Base-by-base conservation (phyloP, 495 filamentous ascomycete genomes). In the Talaromyces liani region DNA sequence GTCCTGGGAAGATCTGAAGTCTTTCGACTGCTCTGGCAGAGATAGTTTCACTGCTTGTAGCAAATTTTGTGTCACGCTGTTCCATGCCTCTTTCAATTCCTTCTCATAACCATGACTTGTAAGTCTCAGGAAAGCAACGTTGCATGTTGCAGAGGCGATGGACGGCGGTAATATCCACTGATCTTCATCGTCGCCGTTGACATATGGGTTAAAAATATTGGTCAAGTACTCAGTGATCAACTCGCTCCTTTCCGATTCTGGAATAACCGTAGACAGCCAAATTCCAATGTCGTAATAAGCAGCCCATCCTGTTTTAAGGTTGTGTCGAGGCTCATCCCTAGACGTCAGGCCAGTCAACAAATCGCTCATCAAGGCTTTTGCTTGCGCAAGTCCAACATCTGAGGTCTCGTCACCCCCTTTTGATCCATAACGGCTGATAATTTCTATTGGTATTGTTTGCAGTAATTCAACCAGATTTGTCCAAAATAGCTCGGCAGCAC, bases 21-120 rank as follows among this genome's bases (percentile, higher is more conserved):
- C 87, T 61, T 88, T 88, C 0, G 91, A 90, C 63, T 92, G 84
- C 70, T 92, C 91, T 20, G 91, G 90, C 3, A 86, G 78, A 33
- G 91, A 92, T 22, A 82, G 80, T 61, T 84, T 83, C 24, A 94
- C 84, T 47, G 83, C 80, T 60, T 86, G 76, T 24, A 87, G 71
- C 20, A 94, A 69, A 3, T 73, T 70, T 1, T 83, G 73, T 3
- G 80, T 81, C 27, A 89, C 71, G 33, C 74, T 73, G 7, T 74
- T 69, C 88, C 87, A 92, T 64, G 81, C 63, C 6, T 66, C 60
- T 61, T 77, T 68, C 55, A 85, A 69, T 24, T 79, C 69, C 12
- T 65, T 55, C 20, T 67, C 62, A 18, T 72, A 70, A 4, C 58
- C 68, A 27, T 70, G 68, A 41, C 63, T 65, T 34, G 68, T 67